Percentiles rank a stretch among this genome's conserved stretches.
Evolutionary conservation across 331 rosid species (phyloP).

Genomic region (Ulmus americana): DNA sequence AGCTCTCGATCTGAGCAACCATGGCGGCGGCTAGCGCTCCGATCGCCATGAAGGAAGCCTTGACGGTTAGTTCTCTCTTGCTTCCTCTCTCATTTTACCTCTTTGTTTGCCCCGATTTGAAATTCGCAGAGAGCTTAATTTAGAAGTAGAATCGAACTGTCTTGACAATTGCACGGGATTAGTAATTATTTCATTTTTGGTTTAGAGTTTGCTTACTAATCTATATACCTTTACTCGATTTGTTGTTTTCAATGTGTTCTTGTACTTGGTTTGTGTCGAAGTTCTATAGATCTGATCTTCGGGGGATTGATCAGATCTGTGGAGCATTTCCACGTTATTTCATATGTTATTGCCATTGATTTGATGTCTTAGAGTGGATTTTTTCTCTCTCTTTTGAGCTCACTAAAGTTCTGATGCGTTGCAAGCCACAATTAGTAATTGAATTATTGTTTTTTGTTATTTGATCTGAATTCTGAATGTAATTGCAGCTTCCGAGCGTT

Average conservation of each 20-base stretch:
- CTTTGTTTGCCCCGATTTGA: slow-evolving; percentile 4
- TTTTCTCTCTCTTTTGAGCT: not conserved
- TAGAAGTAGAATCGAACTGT: slow-evolving; percentile 6
- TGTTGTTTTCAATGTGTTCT: not conserved
- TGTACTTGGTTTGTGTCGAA: not conserved
- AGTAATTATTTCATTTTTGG: slow-evolving; percentile 7
- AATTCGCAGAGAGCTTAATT: slow-evolving; percentile 23
- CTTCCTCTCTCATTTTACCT: not conserved
- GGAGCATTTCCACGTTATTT: not conserved
- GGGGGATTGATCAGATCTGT: slow-evolving; percentile 34
- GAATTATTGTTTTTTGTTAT: slow-evolving; percentile 24
- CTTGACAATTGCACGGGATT: slow-evolving; percentile 5
- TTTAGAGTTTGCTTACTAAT: not conserved
- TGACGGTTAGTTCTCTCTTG: slow-evolving; percentile 57
- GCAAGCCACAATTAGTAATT: not conserved
- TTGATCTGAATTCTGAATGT: slow-evolving; percentile 35
- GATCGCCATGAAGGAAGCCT: slow-evolving; percentile 92
- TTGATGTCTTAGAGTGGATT: not conserved
- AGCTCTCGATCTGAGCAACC: slow-evolving; percentile 46
- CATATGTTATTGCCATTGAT: slow-evolving; percentile 1
- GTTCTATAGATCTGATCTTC: slow-evolving; percentile 45
- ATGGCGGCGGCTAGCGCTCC: slow-evolving; percentile 99
- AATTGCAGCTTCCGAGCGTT: slow-evolving; percentile 83
- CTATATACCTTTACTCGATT: slow-evolving; percentile 1
- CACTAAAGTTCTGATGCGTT: slow-evolving; percentile 3